Base-by-base conservation (phyloP, 768 basidiomycete genomes). In the Myochromella boudieri region DNA sequence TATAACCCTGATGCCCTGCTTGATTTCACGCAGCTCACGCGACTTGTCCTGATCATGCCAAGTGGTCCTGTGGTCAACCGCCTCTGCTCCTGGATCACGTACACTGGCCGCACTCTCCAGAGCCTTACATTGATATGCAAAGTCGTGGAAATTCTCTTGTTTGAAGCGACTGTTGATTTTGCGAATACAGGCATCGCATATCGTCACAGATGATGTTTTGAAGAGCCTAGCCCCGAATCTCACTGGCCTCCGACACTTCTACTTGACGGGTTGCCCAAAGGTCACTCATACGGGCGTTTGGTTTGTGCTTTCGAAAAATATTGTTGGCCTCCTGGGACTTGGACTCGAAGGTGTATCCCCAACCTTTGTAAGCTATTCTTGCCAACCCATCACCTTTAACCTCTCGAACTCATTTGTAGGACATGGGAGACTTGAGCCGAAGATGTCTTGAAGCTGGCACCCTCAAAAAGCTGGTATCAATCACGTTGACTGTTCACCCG, bases 41-140 rank as follows among this genome's bases (percentile, higher is more conserved):
- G 74, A 54, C 68, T 92, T 42, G 76, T 79, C 1, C 60, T 92
- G 46, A 88, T 91, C 41, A 88, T 90, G 89, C 88, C 89, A 11
- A 84, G 79, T 47, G 55, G 57, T 1, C 60, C 64, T 2, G 80
- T 90, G 6, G 68, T 83, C 17, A 62, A 67, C 27, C 63, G 74
- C 5, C 58, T 91, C 17, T 65, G 64, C 1, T 37, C 60, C 2
- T 89, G 87, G 87, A 60, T 80, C 11, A 57, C 56, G 8, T 45
- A 60, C 7, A 78, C 72, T 2, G 71, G 73, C 0, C 34, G 56
- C 21, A 75, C 72, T 2, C 68, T 92, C 39, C 71, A 69, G 24
- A 79, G 68, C 49, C 65, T 92, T 37, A 82, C 80, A 3, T 54
- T 91, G 9, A 76, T 89, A 37, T 91, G 87, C 64, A 85, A 83